A percentile compares a stretch with the other conserved stretches of the same genome.
Evolutionary conservation across 441 rosid genomes (phyloP).

Genomic region (Breynia disticha): DNA sequence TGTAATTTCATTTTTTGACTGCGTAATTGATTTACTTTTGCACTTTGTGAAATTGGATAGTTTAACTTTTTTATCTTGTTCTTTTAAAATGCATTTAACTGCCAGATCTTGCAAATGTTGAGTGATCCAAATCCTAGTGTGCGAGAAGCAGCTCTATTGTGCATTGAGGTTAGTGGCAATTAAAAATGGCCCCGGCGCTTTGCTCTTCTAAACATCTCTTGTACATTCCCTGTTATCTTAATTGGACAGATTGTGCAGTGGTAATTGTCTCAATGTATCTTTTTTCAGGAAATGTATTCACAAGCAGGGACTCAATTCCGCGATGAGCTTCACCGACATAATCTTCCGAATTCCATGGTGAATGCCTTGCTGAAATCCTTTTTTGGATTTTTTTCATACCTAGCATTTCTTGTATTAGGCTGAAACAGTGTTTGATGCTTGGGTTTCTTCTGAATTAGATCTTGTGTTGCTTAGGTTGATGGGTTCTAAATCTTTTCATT

Average conservation of each 20-base stretch:
- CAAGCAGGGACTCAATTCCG: conserved; percentile 88
- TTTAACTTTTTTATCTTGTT: conserved; percentile 4
- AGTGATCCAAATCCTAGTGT: conserved; percentile 81
- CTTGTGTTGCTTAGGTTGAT: too few relatives aligned
- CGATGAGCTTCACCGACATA: conserved; percentile 93
- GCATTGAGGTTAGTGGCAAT: conserved; percentile 68
- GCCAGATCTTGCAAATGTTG: conserved; percentile 88
- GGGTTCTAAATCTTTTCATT: not conserved
- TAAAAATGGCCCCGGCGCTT: not conserved
- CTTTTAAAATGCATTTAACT: conserved; percentile 1
- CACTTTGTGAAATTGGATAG: conserved; percentile 1
- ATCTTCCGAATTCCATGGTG: conserved; percentile 84
- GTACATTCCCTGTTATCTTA: not conserved
- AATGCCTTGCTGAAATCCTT: conserved; percentile 16
- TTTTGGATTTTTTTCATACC: not conserved
- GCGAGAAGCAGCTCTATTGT: conserved; percentile 82
- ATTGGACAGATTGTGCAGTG: not conserved
- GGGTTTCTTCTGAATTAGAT: too few relatives aligned
- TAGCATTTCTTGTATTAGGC: not conserved
- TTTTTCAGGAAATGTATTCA: conserved; percentile 83
- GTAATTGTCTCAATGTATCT: not conserved
- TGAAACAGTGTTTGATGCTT: too few relatives aligned
- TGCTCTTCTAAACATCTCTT: too few relatives aligned
- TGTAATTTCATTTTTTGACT: conserved; percentile 7
- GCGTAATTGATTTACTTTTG: conserved; percentile 1